Conservation (phyloP, 306 rosid genomes). For the Glycyrrhiza uralensis region DNA sequence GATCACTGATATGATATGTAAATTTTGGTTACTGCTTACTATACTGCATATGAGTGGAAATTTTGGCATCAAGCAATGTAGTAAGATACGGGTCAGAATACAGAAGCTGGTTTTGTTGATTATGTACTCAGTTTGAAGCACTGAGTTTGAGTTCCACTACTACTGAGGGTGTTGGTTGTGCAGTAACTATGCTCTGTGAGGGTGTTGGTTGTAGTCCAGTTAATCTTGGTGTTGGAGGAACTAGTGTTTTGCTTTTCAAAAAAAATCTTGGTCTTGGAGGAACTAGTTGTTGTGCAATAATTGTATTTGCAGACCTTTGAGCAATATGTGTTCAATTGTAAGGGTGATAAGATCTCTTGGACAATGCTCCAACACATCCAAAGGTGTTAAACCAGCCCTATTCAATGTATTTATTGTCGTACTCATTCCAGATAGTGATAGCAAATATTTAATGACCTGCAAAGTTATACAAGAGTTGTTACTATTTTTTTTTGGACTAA, state of each 20-base stretch:
- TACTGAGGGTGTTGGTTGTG: no score
- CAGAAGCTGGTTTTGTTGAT: not conserved
- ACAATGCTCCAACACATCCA: not conserved
- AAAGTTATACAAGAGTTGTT: not conserved
- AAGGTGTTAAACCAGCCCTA: not conserved
- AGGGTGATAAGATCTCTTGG: not conserved
- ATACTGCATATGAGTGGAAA: not conserved
- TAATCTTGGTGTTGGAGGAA: not conserved
- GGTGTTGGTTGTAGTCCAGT: not conserved
- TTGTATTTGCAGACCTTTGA: not conserved
- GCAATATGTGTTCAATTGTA: slow-evolving; percentile 7
- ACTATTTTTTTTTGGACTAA: no score
- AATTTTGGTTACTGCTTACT: not conserved
- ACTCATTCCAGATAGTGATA: slow-evolving; percentile 20
- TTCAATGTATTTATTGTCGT: not conserved
- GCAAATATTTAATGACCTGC: slow-evolving; percentile 31
- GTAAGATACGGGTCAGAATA: not conserved
- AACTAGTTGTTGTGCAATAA: not conserved
- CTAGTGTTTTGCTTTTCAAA: no score
- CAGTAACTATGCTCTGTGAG: not conserved
- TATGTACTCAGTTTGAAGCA: no score
- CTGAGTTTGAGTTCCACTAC: no score
- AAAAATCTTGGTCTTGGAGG: no score
- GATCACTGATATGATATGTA: not conserved
- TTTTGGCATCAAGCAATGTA: not conserved